Conservation (phyloP, 2,329 filamentous ascomycete species). For the Alternaria ventricosa region DNA sequence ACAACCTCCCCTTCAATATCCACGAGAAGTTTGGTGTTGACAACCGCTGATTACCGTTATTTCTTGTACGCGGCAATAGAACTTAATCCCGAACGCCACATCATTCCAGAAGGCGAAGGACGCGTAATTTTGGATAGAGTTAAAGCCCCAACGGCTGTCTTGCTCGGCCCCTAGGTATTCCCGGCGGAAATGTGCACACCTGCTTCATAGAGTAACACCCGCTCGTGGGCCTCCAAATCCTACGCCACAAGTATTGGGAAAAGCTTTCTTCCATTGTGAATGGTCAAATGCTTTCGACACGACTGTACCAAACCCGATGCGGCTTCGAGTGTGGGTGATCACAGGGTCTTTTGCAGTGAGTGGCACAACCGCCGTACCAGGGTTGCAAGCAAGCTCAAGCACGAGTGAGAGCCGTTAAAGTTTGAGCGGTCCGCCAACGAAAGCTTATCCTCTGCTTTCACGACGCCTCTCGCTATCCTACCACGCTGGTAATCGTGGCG, state of each 20-base stretch:
- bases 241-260: not conserved
- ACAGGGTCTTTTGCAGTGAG: conserved; percentile 5
- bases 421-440: not conserved
- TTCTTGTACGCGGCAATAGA: not conserved
- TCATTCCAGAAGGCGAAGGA: not conserved
- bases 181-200: conserved; percentile 1
- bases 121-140: not conserved
- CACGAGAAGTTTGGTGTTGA: not conserved
- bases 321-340: conserved; percentile 8
- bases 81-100: not conserved
- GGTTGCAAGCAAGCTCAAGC: not conserved
- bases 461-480: not conserved
- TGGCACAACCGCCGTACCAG: not conserved
- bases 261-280: not conserved
- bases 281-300: not conserved
- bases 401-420: conserved; percentile 1
- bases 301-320: not conserved
- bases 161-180: not conserved
- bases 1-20: not conserved
- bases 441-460: not conserved
- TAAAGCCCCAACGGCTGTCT: not conserved
- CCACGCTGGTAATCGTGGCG: not conserved
- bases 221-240: not conserved
- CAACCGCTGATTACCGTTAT: not conserved
- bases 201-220: conserved; percentile 3